phyloP scores from a whole-genome alignment of 208 protist species.

The Wallacemonas sp. region DNA sequence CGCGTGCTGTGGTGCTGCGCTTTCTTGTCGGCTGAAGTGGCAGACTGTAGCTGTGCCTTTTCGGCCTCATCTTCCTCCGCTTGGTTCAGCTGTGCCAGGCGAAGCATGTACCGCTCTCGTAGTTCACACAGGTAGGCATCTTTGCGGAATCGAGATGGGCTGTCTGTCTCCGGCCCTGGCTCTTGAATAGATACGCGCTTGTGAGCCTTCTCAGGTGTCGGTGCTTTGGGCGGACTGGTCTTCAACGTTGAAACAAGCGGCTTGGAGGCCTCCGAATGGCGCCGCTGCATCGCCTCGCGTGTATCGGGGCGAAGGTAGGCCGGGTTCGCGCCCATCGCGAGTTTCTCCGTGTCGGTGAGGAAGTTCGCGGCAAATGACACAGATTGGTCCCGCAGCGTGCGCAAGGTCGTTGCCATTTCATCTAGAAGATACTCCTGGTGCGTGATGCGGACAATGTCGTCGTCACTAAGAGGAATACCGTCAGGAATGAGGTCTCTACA shows the following conservation, averaged over 20 bases:
- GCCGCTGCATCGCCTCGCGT: not conserved
- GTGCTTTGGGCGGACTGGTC: not conserved
- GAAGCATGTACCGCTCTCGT: conserved; percentile 44
- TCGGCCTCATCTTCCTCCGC: not conserved
- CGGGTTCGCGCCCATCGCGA: conserved; percentile 73
- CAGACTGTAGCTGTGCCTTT: not conserved
- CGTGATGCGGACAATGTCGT: conserved; percentile 24
- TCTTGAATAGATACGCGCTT: conserved; percentile 9
- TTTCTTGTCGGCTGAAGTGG: not conserved
- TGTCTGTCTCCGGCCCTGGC: not conserved
- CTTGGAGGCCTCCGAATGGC: not conserved
- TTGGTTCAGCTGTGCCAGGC: conserved; percentile 39
- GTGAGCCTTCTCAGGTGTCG: not conserved
- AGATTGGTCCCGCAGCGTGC: conserved; percentile 55
- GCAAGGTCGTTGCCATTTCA: conserved; percentile 34
- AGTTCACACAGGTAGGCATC: conserved; percentile 50
- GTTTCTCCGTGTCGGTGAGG: conserved; percentile 75
- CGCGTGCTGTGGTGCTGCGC: too few species aligned
- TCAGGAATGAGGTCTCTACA: conserved; percentile 50
- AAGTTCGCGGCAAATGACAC: conserved; percentile 80
- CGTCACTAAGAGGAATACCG: conserved; percentile 33
- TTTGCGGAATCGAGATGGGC: conserved; percentile 7
- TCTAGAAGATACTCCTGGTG: conserved; percentile 53
- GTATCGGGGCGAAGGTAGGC: conserved; percentile 41
- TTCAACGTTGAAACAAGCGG: not conserved